Percentiles rank a stretch among this genome's conserved stretches.
Conservation (phyloP, 2,329 filamentous ascomycete species). For the Aspergillus neoniger region DNA sequence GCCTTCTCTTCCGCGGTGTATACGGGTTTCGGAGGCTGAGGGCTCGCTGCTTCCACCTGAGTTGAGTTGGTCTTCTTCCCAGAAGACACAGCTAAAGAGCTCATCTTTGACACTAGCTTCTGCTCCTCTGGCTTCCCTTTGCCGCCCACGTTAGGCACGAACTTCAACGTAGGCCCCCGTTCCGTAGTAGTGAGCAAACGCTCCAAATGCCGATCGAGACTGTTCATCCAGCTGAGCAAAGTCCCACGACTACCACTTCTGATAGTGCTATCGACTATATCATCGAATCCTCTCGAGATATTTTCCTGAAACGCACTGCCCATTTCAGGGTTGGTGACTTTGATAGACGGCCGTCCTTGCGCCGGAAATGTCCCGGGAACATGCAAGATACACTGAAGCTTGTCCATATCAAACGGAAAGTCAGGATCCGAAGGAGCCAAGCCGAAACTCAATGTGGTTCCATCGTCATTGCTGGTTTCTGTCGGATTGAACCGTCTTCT, state of each 20-base stretch:
- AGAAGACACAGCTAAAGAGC: conserved; percentile 10
- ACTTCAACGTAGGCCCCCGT: conserved; percentile 71
- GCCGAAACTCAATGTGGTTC: conserved; percentile 63
- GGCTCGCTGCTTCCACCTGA: not conserved
- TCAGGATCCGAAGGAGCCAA: conserved; percentile 77
- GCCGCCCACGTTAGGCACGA: conserved; percentile 62
- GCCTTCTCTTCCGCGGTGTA: conserved; percentile 63
- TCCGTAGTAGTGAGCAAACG: conserved; percentile 67
- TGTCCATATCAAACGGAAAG: conserved; percentile 75
- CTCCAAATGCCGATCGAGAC: conserved; percentile 72
- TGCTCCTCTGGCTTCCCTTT: conserved; percentile 12
- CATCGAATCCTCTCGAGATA: conserved; percentile 72
- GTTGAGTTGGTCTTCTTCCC: not conserved
- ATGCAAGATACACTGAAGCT: conserved; percentile 66
- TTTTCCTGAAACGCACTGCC: conserved; percentile 73
- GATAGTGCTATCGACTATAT: conserved; percentile 58
- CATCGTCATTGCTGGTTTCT: conserved; percentile 50
- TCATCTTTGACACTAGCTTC: conserved; percentile 12
- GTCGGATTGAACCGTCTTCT: conserved; percentile 63
- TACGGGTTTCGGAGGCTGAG: conserved; percentile 42
- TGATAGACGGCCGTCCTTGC: conserved; percentile 56
- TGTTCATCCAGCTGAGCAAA: conserved; percentile 67
- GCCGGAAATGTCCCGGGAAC: conserved; percentile 67
- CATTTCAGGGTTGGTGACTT: conserved; percentile 69
- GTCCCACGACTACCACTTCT: conserved; percentile 50